A percentile compares a stretch with the other conserved stretches of the same genome.
Conservation (phyloP, 176 grass and related monocot genomes). For the Echinochloa phyllopogon region DNA sequence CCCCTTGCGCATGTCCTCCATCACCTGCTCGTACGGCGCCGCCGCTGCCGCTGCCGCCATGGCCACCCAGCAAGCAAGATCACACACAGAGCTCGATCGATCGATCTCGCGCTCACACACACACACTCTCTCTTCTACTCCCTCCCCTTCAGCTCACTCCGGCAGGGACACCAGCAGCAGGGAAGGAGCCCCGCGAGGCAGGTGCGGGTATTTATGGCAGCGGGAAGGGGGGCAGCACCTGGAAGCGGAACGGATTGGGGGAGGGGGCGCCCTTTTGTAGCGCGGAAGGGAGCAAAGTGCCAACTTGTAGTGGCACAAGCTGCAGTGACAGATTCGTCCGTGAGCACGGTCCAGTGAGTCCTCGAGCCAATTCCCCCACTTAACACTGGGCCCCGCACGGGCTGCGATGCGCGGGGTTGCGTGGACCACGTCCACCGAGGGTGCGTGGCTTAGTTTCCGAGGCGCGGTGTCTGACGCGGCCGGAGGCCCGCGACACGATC, state of each 20-base stretch:
- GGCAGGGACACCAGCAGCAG: not conserved
- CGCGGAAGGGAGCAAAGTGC: not conserved
- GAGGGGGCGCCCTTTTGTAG: slow-evolving; percentile 12
- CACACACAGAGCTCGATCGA: not conserved
- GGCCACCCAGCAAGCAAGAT: not conserved
- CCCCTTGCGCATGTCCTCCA: slow-evolving; percentile 59
- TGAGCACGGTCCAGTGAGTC: not conserved
- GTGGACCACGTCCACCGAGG: not conserved
- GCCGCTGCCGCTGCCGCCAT: slow-evolving; percentile 30
- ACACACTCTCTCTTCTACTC: not conserved
- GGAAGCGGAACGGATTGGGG: not conserved
- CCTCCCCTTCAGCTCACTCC: not conserved
- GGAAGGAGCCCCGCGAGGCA: not conserved
- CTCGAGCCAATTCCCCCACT: fast-evolving
- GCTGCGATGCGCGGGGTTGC: fast-evolving
- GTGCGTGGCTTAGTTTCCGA: not conserved
- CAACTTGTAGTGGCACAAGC: not conserved
- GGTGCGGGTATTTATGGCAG: not conserved
- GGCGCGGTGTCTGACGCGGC: not conserved
- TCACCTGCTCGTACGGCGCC: slow-evolving; percentile 43
- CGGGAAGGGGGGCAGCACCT: not conserved
- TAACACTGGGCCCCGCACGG: not conserved
- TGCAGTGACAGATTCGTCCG: not conserved
- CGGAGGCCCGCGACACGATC: not conserved
- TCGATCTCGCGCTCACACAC: not conserved